Percentiles rank a stretch among this genome's conserved stretches.
Evolutionary conservation across 2,329 filamentous ascomycete genomes (phyloP).

Genomic region (Penicillium psychrosexuale): DNA sequence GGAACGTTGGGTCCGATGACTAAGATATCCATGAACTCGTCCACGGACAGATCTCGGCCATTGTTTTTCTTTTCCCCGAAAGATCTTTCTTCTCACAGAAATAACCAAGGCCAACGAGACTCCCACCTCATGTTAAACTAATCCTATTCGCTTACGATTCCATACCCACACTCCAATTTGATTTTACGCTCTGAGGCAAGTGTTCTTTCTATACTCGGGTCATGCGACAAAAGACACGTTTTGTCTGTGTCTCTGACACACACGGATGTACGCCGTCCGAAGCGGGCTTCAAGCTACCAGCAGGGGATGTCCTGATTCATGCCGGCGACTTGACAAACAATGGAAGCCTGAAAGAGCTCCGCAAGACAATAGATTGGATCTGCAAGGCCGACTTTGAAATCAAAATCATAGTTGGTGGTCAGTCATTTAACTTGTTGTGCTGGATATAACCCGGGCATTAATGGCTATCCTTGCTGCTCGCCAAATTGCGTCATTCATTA

Average conservation of each 20-base stretch:
- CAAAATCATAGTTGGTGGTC: conserved; percentile 57
- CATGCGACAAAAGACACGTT: conserved; percentile 46
- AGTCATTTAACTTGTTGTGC: conserved; percentile 10
- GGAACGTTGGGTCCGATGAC: conserved; percentile 24
- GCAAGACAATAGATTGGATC: conserved; percentile 53
- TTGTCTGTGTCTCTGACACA: conserved; percentile 60
- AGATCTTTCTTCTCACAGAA: neutral
- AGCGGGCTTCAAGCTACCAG: conserved; percentile 51
- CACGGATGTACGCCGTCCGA: conserved; percentile 52
- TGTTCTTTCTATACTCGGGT: neutral
- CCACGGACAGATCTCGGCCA: neutral
- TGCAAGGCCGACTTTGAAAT: conserved; percentile 52
- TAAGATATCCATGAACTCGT: conserved; percentile 13
- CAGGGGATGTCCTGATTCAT: conserved; percentile 58
- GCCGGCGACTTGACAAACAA: conserved; percentile 59
- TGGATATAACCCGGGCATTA: neutral
- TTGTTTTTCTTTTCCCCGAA: conserved; percentile 8
- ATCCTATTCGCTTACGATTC: conserved; percentile 6
- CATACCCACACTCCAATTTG: neutral
- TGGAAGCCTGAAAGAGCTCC: conserved; percentile 52
- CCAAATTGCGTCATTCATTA: neutral
- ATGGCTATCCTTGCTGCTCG: neutral
- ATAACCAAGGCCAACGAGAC: neutral
- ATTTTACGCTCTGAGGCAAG: neutral
- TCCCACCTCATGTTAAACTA: neutral